Percentiles rank a stretch among this genome's conserved stretches.
These are phyloP conservation scores for Lipomyces sp. DNA, from an alignment of 805 yeast species.

Conservation along the genomic window DNA sequence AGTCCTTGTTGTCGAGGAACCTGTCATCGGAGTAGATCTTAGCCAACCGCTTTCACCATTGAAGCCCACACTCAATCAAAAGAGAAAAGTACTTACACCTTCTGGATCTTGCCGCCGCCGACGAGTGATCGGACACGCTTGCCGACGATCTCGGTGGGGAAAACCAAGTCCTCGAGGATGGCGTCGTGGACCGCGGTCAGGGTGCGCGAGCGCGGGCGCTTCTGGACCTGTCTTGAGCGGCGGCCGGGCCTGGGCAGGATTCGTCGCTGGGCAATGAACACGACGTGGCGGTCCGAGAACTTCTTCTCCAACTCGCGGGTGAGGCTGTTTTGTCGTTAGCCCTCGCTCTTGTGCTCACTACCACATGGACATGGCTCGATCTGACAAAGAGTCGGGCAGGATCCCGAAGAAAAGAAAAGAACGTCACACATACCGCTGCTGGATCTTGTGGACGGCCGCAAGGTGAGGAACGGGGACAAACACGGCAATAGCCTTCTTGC, in stretches of 20 bases:
- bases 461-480: slow-evolving; percentile 97
- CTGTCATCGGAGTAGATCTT: not conserved
- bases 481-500: slow-evolving; percentile 97
- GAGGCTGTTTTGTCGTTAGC: slow-evolving; percentile 51
- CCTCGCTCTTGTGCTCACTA: not conserved
- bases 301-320: slow-evolving; percentile 99
- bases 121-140: slow-evolving; percentile 98
- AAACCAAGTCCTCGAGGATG: slow-evolving; percentile 96
- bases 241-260: slow-evolving; percentile 99
- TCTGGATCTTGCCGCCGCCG: slow-evolving; percentile 98
- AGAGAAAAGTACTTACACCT: slow-evolving; percentile 48
- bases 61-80: not conserved
- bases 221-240: slow-evolving; percentile 86
- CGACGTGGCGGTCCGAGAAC: slow-evolving; percentile 99
- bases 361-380: too few species aligned
- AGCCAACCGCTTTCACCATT: not conserved
- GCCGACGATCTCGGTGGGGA: slow-evolving; percentile 99
- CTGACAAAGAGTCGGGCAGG: too few species aligned
- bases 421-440: slow-evolving; percentile 43
- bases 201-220: slow-evolving; percentile 99
- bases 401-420: not conserved
- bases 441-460: slow-evolving; percentile 93
- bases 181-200: slow-evolving; percentile 98
- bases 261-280: slow-evolving; percentile 99
- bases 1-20: slow-evolving; percentile 95